These are phyloP conservation scores for Akanthomyces uredinophilus DNA, from an alignment of 2,329 filamentous ascomycete genomes.

Conservation along the genomic window DNA sequence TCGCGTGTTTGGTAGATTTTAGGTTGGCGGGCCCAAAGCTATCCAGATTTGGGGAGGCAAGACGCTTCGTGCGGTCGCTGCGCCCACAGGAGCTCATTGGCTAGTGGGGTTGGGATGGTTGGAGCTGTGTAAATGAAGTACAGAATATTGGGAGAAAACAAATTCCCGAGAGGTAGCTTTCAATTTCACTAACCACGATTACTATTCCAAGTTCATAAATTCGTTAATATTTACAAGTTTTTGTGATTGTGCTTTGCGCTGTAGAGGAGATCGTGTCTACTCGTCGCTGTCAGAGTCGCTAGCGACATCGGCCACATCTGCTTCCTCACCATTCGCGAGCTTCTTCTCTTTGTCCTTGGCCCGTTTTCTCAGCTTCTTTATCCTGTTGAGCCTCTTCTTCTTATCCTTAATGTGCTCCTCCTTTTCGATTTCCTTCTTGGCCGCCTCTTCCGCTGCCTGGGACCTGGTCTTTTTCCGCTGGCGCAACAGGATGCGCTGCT, in stretches of 20 bases:
- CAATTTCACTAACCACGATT: neutral
- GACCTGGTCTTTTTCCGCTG: constrained; percentile 38
- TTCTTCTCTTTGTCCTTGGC: constrained; percentile 57
- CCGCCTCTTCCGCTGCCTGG: constrained; percentile 35
- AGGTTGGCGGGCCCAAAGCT: constrained; percentile 1
- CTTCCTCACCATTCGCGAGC: constrained; percentile 20
- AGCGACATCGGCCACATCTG: constrained; percentile 17
- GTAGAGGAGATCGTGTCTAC: neutral
- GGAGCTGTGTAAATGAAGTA: neutral
- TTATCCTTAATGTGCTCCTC: constrained; percentile 55
- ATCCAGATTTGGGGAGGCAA: constrained; percentile 6
- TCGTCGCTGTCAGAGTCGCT: constrained; percentile 22
- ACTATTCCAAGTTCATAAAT: neutral
- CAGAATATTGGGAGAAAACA: too few species aligned
- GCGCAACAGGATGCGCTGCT: constrained; percentile 48
- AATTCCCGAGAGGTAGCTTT: too few species aligned
- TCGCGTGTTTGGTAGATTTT: constrained; percentile 12
- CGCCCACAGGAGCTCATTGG: constrained; percentile 8
- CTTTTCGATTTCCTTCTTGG: constrained; percentile 40
- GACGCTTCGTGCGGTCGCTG: neutral
- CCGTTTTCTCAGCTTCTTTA: constrained; percentile 39
- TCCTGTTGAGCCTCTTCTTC: constrained; percentile 48
- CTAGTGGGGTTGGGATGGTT: constrained; percentile 4
- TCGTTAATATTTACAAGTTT: neutral
- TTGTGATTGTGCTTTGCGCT: neutral